These are phyloP conservation scores for Aureobasidium sp. DNA, from an alignment of 2,329 filamentous ascomycete genomes.

Conservation along the genomic window DNA sequence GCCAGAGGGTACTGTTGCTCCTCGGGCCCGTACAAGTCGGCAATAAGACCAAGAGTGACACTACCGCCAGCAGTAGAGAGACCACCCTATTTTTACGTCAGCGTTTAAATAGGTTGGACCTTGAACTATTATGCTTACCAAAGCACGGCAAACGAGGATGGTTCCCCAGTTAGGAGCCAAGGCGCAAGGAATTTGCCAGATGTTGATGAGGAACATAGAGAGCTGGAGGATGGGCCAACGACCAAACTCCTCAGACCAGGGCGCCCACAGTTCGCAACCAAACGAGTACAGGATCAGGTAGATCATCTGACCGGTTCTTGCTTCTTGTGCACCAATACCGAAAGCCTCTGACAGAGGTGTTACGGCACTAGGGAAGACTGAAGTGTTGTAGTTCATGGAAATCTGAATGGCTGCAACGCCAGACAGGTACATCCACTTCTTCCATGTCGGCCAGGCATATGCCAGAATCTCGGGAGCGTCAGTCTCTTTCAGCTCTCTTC, in stretches of 20 bases:
- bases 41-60: conserved; percentile 58
- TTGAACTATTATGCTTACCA: conserved; percentile 33
- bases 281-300: conserved; percentile 78
- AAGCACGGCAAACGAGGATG: conserved; percentile 37
- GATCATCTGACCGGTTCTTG: conserved; percentile 66
- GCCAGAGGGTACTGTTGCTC: conserved; percentile 54
- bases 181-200: conserved; percentile 60
- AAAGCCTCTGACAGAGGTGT: conserved; percentile 53
- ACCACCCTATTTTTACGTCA: conserved; percentile 27
- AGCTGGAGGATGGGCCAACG: conserved; percentile 68
- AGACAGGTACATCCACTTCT: conserved; percentile 43
- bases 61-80: conserved; percentile 52
- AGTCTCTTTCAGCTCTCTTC: conserved; percentile 19
- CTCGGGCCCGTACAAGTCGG: conserved; percentile 54
- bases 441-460: conserved; percentile 38
- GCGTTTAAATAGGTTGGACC: conserved; percentile 28
- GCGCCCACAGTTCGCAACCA: conserved; percentile 82
- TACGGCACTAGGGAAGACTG: conserved; percentile 42
- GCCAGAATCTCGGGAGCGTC: conserved; percentile 33
- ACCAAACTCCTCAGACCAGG: conserved; percentile 78
- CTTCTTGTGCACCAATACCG: conserved; percentile 59
- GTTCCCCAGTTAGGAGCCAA: conserved; percentile 37
- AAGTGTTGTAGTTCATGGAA: conserved; percentile 47
- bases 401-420: conserved; percentile 44
- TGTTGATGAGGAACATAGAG: conserved; percentile 67